Conservation (phyloP, 2,329 filamentous ascomycete genomes). For the Talaromyces sp. region DNA sequence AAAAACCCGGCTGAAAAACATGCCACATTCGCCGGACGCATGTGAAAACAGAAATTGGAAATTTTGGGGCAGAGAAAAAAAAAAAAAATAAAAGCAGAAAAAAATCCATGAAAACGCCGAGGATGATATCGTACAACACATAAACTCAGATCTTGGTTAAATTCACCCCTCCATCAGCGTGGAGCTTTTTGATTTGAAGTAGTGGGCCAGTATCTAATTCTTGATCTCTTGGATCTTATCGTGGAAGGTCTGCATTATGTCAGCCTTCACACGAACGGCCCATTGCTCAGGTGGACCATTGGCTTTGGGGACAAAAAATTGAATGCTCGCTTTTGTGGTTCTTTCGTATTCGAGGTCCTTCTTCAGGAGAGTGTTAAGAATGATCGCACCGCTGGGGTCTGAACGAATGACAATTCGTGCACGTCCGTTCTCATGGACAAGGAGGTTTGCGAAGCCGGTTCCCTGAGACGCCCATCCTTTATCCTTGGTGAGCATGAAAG, state of each 20-base stretch:
- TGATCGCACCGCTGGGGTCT: slow-evolving; percentile 73
- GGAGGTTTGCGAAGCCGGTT: slow-evolving; percentile 69
- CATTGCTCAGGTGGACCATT: slow-evolving; percentile 67
- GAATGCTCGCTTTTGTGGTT: slow-evolving; percentile 48
- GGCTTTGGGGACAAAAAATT: slow-evolving; percentile 55
- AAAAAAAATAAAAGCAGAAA: background rate
- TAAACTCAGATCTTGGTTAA: background rate
- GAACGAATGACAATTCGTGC: slow-evolving; percentile 71
- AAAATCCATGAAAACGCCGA: background rate
- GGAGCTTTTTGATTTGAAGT: background rate
- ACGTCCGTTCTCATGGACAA: slow-evolving; percentile 72
- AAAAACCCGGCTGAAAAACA: background rate
- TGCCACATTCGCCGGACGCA: background rate
- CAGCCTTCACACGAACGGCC: slow-evolving; percentile 68
- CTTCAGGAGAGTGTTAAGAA: slow-evolving; percentile 70
- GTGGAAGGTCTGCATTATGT: slow-evolving; percentile 15
- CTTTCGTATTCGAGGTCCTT: slow-evolving; percentile 65
- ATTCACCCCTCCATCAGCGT: background rate
- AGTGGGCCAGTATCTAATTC: slow-evolving; percentile 13
- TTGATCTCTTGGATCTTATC: slow-evolving; percentile 22
- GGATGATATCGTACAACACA: slow-evolving; percentile 20
- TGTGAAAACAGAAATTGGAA: background rate
- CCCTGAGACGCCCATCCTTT: slow-evolving; percentile 69
- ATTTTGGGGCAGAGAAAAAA: background rate
- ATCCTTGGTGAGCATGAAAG: slow-evolving; percentile 57